Percentiles rank a stretch among this genome's conserved stretches.
phyloP scores from a whole-genome alignment of 306 rosid species.

The Ziziphus jujuba region DNA sequence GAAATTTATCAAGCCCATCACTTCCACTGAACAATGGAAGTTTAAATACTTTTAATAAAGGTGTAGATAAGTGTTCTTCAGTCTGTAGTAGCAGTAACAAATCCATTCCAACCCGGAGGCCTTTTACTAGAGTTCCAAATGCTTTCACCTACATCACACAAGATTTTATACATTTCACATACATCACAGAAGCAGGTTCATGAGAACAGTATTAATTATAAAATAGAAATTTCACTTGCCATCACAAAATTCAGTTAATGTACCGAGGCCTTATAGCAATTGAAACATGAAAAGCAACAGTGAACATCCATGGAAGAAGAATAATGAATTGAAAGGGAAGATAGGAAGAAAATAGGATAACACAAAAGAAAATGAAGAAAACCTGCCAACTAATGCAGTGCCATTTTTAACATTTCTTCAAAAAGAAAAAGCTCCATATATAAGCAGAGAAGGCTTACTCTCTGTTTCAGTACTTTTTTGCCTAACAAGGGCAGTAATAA shows the following conservation, averaged over 20 bases:
- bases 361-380: background rate
- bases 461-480: slow-evolving; percentile 73
- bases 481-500: slow-evolving; percentile 60
- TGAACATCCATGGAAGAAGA: too few species aligned
- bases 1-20: slow-evolving; percentile 77
- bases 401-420: background rate
- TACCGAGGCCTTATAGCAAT: background rate
- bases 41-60: slow-evolving; percentile 52
- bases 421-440: background rate
- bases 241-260: too few species aligned
- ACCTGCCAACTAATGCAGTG: background rate
- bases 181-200: background rate
- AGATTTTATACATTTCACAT: slow-evolving; percentile 8
- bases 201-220: background rate
- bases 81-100: slow-evolving; percentile 64
- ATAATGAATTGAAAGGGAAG: too few species aligned
- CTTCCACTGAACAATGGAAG: slow-evolving; percentile 58
- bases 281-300: background rate
- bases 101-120: slow-evolving; percentile 74
- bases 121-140: slow-evolving; percentile 85
- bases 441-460: slow-evolving; percentile 53
- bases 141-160: slow-evolving; percentile 66
- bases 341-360: background rate
- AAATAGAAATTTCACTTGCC: background rate
- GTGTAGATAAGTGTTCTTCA: slow-evolving; percentile 49